These are phyloP conservation scores for Prunus yedoensis DNA, from an alignment of 331 rosid species.

Conservation along the genomic window DNA sequence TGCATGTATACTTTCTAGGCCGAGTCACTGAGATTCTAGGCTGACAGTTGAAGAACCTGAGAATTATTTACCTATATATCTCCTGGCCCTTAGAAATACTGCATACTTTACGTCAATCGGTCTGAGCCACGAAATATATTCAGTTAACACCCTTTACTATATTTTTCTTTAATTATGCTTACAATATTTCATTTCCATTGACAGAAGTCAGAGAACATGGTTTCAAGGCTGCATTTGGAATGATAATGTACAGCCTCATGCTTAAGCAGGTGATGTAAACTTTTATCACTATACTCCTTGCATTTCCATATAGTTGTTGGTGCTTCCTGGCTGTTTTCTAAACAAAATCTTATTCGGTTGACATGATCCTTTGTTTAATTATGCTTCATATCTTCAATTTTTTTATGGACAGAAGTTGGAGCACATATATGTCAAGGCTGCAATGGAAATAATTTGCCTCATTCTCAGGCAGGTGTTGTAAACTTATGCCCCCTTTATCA, in stretches of 20 bases:
- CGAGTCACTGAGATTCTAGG: neutral
- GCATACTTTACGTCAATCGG: neutral
- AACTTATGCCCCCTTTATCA: neutral
- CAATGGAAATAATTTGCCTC: slow-evolving; percentile 25
- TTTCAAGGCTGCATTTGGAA: slow-evolving; percentile 42
- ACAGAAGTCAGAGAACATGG: slow-evolving; percentile 84
- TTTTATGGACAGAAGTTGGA: slow-evolving; percentile 55
- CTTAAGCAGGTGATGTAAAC: slow-evolving; percentile 7
- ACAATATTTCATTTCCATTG: slow-evolving; percentile 18
- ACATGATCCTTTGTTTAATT: neutral
- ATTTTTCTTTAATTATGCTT: slow-evolving; percentile 3
- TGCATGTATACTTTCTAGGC: neutral
- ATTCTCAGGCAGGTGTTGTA: neutral
- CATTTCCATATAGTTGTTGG: slow-evolving; percentile 4
- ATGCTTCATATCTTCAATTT: neutral
- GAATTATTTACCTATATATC: neutral
- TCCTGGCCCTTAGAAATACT: neutral
- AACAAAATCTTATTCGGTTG: neutral
- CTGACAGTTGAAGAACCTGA: neutral
- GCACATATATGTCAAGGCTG: slow-evolving; percentile 56
- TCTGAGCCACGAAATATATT: neutral
- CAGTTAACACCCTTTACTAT: neutral
- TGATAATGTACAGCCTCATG: slow-evolving; percentile 22
- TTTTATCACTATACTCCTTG: slow-evolving; percentile 2
- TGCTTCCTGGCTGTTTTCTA: neutral